Evolutionary conservation across 805 yeast genomes (phyloP).

Genomic region (Ogataea saltuana): DNA sequence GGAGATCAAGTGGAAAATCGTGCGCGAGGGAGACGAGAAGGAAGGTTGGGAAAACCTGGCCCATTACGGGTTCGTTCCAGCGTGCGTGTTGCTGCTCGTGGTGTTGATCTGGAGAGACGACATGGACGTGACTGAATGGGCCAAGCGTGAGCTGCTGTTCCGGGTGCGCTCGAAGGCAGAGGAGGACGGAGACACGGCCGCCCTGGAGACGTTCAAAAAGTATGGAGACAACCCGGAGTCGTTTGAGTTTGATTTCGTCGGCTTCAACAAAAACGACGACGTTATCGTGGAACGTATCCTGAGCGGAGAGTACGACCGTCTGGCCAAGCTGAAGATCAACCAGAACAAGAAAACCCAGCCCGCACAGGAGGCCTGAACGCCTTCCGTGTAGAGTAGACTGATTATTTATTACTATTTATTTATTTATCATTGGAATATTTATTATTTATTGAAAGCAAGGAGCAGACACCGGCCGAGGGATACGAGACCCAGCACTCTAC

Average conservation of each 20-base stretch:
- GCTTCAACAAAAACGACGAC: conserved; percentile 68
- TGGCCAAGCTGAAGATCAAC: conserved; percentile 57
- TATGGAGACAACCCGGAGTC: conserved; percentile 42
- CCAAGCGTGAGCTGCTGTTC: conserved; percentile 74
- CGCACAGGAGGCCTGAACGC: not conserved
- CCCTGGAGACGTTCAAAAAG: conserved; percentile 43
- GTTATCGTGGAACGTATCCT: conserved; percentile 78
- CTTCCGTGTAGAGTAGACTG: not conserved
- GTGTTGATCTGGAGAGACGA: conserved; percentile 53
- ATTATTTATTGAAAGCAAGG: no score
- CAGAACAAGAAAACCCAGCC: conserved; percentile 17
- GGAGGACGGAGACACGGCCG: conserved; percentile 56
- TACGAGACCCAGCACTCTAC: no score
- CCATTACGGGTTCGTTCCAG: conserved; percentile 73
- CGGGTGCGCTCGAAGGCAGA: conserved; percentile 70
- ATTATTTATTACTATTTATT: conserved; percentile 7
- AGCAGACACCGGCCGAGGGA: no score
- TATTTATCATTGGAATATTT: not conserved
- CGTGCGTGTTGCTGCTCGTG: conserved; percentile 56
- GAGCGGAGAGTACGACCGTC: conserved; percentile 79
- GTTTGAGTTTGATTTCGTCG: conserved; percentile 50
- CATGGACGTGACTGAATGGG: conserved; percentile 67
- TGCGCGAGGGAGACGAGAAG: conserved; percentile 65
- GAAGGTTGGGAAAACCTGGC: conserved; percentile 86
- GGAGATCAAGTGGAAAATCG: conserved; percentile 73